These are phyloP conservation scores for Hypoxylon sp. DNA, from an alignment of 2,329 filamentous ascomycete species.

Conservation along the genomic window DNA sequence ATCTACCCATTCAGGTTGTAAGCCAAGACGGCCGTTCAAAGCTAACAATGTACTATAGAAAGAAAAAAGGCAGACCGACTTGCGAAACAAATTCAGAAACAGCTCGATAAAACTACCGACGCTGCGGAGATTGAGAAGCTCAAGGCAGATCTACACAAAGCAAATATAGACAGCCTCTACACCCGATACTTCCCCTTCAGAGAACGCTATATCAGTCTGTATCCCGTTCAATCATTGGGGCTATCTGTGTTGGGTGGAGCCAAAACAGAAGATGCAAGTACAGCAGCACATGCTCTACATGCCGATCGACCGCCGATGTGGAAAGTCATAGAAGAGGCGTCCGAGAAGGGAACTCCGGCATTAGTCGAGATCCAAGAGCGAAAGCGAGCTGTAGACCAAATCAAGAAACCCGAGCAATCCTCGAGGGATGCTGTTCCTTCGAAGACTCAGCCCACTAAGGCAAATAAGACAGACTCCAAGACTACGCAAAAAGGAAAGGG, in stretches of 20 bases:
- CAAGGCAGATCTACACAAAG: constrained; percentile 70
- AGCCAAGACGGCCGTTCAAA: constrained; percentile 1
- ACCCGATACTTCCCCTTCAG: constrained; percentile 77
- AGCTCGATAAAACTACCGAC: constrained; percentile 64
- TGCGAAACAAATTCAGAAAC: constrained; percentile 72
- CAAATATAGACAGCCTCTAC: constrained; percentile 81
- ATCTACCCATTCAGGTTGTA: constrained; percentile 40
- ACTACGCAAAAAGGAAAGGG: constrained; percentile 38
- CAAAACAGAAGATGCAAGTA: constrained; percentile 56
- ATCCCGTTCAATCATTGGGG: constrained; percentile 54
- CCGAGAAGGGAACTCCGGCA: constrained; percentile 53
- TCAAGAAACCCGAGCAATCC: constrained; percentile 18
- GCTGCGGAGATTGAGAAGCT: constrained; percentile 64
- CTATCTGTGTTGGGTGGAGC: constrained; percentile 53
- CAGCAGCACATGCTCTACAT: constrained; percentile 57
- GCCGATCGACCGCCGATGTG: constrained; percentile 71
- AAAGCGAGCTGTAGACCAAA: constrained; percentile 33
- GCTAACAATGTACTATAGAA: constrained; percentile 59
- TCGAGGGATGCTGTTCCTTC: constrained; percentile 28
- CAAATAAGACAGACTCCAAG: constrained; percentile 24
- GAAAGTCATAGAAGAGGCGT: constrained; percentile 73
- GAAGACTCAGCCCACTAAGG: constrained; percentile 35
- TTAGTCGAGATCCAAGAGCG: constrained; percentile 48
- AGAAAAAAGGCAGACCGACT: constrained; percentile 77
- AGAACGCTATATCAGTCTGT: constrained; percentile 76